Evolutionary conservation across 2,329 filamentous ascomycete genomes (phyloP), one percentile per base, ranked within the genome.

Genomic region (Botrytis medusae): DNA sequence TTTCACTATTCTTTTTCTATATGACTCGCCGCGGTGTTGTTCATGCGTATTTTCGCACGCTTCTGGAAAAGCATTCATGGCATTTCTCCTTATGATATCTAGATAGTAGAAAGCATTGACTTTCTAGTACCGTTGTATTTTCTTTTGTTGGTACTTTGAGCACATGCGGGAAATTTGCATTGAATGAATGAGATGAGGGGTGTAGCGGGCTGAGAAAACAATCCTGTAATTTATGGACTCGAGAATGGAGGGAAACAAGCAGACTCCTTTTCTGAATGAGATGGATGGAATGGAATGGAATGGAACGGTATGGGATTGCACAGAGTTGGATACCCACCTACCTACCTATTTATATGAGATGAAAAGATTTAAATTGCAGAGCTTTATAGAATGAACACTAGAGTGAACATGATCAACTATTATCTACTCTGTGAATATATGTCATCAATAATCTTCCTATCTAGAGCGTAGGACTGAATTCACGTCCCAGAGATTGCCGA

Each of bases 61-160:
- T 69, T 68, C 20, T 69, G 37, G 18, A 69, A 70, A 54, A 54
- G 65, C 71, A 68, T 72, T 63, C 44, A 73, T 73, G 65, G 71
- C 16, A 73, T n/a, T 46, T 73, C 71, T 62, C 71, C 64, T 73
- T 57, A 69, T 60, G 71, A 72, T 72, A 60, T 72, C 63, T 69
- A 69, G 65, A 62, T 37, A 57, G 32, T 37, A 34, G 57, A 51
- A 69, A 51, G 65, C 42, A 46, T 29, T 54, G 64, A n/a, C 37
- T 44, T 32, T 54, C 46, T 51, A 16, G 29, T 9, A 25, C 40
- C 16, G 9, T 73, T 54, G 12, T 44, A 44, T 14, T 57, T 68
- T 51, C 34, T 72, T 67, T 68, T 69, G 32, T 68, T 69, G 51
- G 44, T 65, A 34, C 16, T 40, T 40, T 63, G 46, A 54, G 37